phyloP scores from a whole-genome alignment of 495 filamentous ascomycete species.

The Tuber calosporum region DNA sequence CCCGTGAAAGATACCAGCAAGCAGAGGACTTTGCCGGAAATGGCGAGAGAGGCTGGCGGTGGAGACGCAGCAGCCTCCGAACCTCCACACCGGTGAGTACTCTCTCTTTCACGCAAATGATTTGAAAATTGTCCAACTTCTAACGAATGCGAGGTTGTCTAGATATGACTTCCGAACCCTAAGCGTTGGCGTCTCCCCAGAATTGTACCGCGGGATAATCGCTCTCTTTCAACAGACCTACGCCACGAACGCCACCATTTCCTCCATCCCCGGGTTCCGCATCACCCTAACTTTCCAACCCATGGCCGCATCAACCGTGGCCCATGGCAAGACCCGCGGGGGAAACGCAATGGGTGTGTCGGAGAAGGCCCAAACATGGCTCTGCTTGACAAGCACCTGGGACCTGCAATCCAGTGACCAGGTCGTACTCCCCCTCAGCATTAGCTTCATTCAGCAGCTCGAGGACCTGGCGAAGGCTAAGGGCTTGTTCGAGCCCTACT shows the following conservation, averaged over 20 bases:
- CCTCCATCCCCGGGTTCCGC: constrained; percentile 11
- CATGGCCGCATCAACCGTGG: constrained; percentile 36
- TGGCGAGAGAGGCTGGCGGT: background rate
- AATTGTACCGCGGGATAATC: constrained; percentile 19
- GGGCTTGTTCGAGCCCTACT: constrained; percentile 28
- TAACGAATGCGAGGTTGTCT: background rate
- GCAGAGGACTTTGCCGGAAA: background rate
- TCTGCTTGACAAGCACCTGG: constrained; percentile 12
- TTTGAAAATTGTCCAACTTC: background rate
- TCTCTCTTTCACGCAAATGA: background rate
- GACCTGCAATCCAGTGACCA: constrained; percentile 3
- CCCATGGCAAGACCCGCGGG: constrained; percentile 32
- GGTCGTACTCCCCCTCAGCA: background rate
- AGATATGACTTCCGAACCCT: constrained; percentile 13
- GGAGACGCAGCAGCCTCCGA: background rate
- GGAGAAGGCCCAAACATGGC: constrained; percentile 18
- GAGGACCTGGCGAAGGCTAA: constrained; percentile 10
- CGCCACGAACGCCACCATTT: constrained; percentile 4
- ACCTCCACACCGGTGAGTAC: background rate
- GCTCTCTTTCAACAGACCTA: constrained; percentile 26
- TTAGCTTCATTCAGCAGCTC: constrained; percentile 7
- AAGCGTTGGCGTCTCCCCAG: constrained; percentile 15
- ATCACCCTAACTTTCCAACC: constrained; percentile 41
- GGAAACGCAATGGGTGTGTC: constrained; percentile 43
- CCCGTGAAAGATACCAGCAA: constrained; percentile 8